Conservation (phyloP, 805 yeast species). For the Candida ovalis region DNA sequence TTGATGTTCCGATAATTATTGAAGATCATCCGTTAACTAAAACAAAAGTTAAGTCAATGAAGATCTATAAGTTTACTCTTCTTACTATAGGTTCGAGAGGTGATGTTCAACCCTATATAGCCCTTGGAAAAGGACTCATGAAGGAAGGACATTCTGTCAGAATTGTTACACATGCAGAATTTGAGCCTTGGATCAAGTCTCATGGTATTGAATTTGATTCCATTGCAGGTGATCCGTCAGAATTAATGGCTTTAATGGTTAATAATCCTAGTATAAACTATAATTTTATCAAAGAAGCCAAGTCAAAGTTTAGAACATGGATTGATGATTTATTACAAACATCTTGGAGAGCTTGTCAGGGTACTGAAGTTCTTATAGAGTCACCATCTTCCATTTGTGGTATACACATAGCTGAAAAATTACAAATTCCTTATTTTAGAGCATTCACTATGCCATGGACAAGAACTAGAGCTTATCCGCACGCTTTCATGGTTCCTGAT, state of each 20-base stretch:
- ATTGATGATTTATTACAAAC: constrained; percentile 64
- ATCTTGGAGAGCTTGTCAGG: constrained; percentile 87
- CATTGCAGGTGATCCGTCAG: constrained; percentile 91
- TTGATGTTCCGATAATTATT: constrained; percentile 63
- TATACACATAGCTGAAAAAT: constrained; percentile 89
- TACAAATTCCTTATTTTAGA: constrained; percentile 84
- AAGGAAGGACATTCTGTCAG: constrained; percentile 81
- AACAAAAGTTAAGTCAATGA: constrained; percentile 45
- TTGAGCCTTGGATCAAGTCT: constrained; percentile 64
- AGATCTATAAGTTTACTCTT: constrained; percentile 56
- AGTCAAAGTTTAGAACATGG: constrained; percentile 77
- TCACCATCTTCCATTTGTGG: constrained; percentile 98
- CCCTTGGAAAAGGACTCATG: constrained; percentile 74
- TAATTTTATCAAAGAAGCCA: constrained; percentile 78
- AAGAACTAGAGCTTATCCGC: constrained; percentile 91
- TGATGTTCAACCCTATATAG: constrained; percentile 94
- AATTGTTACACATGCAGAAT: constrained; percentile 85
- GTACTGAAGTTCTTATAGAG: constrained; percentile 78
- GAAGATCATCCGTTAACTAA: constrained; percentile 53
- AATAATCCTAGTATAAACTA: constrained; percentile 85
- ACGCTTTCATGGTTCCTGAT: constrained; percentile 93
- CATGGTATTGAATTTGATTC: constrained; percentile 67
- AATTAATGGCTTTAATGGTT: constrained; percentile 89
- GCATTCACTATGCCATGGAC: constrained; percentile 99
- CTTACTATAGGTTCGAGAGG: constrained; percentile 94